phyloP scores from a whole-genome alignment of 169 alveolate genomes.

The Toxoplasma gondii region DNA sequence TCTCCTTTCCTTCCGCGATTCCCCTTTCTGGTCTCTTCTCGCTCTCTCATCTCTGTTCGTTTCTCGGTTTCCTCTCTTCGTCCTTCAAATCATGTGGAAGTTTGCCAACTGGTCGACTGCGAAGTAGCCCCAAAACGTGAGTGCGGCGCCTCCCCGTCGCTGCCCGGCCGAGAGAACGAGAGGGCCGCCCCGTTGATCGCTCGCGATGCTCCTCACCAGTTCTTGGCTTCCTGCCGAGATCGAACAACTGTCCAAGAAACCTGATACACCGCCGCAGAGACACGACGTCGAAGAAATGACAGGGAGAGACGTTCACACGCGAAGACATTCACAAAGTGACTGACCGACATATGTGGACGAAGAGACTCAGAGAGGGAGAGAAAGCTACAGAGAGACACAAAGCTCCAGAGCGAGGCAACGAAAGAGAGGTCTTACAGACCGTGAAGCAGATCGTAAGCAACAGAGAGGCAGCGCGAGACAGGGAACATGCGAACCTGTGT shows the following conservation, averaged over 20 bases:
- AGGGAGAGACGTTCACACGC: background rate
- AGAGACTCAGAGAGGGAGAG: too few relatives aligned
- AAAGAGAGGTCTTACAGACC: too few relatives aligned
- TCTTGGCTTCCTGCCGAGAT: conserved; percentile 16
- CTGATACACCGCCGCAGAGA: background rate
- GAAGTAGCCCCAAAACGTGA: conserved; percentile 38
- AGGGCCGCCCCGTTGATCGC: conserved; percentile 42
- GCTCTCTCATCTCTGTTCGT: too few relatives aligned
- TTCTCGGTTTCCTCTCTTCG: background rate
- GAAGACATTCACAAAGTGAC: background rate
- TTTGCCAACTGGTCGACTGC: conserved; percentile 20
- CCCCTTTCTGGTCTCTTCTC: too few relatives aligned
- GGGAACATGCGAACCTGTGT: too few relatives aligned
- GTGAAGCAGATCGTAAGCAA: too few relatives aligned
- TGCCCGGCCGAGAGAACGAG: conserved; percentile 28
- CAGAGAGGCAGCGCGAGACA: too few relatives aligned
- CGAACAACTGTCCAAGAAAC: conserved; percentile 31
- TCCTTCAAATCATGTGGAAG: background rate
- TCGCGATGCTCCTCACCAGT: conserved; percentile 11
- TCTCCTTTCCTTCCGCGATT: too few relatives aligned
- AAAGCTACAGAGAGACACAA: too few relatives aligned
- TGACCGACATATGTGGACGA: too few relatives aligned
- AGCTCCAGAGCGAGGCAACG: too few relatives aligned
- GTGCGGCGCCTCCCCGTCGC: background rate
- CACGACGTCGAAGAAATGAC: background rate